A percentile compares a stretch with the other conserved stretches of the same genome.
Conservation (phyloP, 768 basidiomycete genomes). For the Russula sp. region DNA sequence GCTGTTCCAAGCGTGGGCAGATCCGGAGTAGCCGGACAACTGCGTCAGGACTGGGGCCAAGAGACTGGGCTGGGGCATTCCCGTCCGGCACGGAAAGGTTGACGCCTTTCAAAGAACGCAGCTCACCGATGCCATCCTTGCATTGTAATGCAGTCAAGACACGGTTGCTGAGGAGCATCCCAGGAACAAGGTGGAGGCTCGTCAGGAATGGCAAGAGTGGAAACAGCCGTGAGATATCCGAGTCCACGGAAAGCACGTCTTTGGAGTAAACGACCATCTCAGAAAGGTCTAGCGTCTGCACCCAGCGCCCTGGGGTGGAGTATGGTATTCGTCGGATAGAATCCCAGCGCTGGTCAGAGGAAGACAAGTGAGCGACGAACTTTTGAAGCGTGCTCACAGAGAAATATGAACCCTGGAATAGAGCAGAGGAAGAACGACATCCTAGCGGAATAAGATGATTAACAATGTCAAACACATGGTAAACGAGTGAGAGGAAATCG, state of each 20-base stretch:
- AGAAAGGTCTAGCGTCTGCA: constrained; percentile 72
- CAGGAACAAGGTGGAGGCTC: constrained; percentile 20
- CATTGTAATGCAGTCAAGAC: constrained; percentile 15
- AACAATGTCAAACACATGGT: constrained; percentile 8
- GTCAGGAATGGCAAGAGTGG: constrained; percentile 44
- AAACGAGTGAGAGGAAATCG: neutral
- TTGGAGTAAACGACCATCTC: constrained; percentile 41
- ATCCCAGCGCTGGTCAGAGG: constrained; percentile 80
- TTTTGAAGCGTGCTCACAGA: constrained; percentile 48
- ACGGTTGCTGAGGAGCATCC: constrained; percentile 24
- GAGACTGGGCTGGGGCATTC: neutral
- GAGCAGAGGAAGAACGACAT: constrained; percentile 61
- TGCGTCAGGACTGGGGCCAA: neutral
- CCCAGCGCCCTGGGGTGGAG: constrained; percentile 86
- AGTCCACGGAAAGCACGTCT: constrained; percentile 57
- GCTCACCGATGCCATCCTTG: constrained; percentile 27
- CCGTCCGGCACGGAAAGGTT: constrained; percentile 25
- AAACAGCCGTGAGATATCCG: constrained; percentile 60
- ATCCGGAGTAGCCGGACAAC: constrained; percentile 15
- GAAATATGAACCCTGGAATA: constrained; percentile 54
- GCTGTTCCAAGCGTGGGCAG: constrained; percentile 26
- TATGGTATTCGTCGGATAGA: constrained; percentile 83
- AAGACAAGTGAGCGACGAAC: constrained; percentile 56
- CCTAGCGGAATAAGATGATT: constrained; percentile 41
- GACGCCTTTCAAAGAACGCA: constrained; percentile 26